Evolutionary conservation across 805 yeast species (phyloP).

Genomic region (Saccharomycopsis amapae): DNA sequence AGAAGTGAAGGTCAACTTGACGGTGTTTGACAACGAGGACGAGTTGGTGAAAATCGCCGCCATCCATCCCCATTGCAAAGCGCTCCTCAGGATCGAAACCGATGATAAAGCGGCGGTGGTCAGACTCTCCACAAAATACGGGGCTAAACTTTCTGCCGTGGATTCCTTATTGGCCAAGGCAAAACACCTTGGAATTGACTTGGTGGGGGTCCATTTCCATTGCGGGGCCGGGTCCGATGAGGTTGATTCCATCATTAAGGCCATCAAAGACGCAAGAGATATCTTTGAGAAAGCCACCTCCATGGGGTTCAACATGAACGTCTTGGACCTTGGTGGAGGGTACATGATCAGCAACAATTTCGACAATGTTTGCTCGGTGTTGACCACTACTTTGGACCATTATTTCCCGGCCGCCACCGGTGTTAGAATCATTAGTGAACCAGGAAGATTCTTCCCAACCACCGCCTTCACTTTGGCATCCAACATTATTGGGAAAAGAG

Average conservation of each 20-base stretch:
- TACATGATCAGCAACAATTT: constrained; percentile 59
- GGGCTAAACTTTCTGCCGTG: constrained; percentile 59
- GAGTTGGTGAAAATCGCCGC: constrained; percentile 70
- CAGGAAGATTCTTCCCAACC: constrained; percentile 87
- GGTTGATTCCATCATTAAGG: constrained; percentile 55
- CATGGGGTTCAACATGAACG: constrained; percentile 41
- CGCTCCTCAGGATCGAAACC: constrained; percentile 77
- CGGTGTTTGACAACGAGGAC: constrained; percentile 85
- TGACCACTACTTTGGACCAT: constrained; percentile 47
- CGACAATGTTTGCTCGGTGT: constrained; percentile 47
- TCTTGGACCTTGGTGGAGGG: constrained; percentile 93
- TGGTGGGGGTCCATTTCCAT: constrained; percentile 89
- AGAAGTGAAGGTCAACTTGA: constrained; percentile 48
- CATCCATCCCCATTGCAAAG: constrained; percentile 60
- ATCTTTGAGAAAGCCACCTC: constrained; percentile 56
- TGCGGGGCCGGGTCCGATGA: constrained; percentile 92
- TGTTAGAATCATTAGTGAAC: constrained; percentile 74
- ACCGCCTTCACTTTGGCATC: constrained; percentile 79
- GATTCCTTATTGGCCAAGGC: constrained; percentile 53
- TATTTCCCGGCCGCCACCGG: constrained; percentile 46
- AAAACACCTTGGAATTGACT: constrained; percentile 48
- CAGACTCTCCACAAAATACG: constrained; percentile 81
- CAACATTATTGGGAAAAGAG: constrained; percentile 80
- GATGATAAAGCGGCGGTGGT: constrained; percentile 87
- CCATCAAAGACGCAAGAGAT: constrained; percentile 60